Evolutionary conservation across 495 filamentous ascomycete genomes (phyloP), one percentile per base, ranked within the genome.

Genomic region (Lasiosphaeriaceae sp.): DNA sequence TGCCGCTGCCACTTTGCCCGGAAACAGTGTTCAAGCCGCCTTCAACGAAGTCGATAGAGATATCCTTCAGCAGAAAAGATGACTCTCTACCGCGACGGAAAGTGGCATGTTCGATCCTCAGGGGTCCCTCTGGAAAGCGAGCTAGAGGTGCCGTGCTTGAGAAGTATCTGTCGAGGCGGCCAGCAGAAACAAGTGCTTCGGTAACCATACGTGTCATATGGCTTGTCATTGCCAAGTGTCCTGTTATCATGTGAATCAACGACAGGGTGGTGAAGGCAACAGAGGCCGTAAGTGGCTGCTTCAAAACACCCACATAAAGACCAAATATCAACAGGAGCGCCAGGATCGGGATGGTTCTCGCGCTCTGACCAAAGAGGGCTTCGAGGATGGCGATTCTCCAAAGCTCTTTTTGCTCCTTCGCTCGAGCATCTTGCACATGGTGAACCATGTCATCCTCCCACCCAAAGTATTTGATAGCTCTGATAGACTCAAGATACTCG

Each of bases 1-100:
- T 89, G 3, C 86, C 86, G 20, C 81, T 80, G 0, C 86, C 86
- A 11, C 79, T 81, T 2, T 76, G 74, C 3, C 80, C 80, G 21
- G 73, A 76, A 1, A 83, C 62, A 0, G 82, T 76, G 47, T 80
- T 83, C 34, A 83, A 60, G 1, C 77, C 77, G 12, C 76, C 74
- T 20, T 77, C 72, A 34, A 74, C 72, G 51, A 82, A 83, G 50
- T 77, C 63, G 19, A 81, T 60, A 23, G 77, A 74, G 17, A 83
- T 57, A 50, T 77, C 68, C 17, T 71, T 70, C 20, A 83, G 66
- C 11, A 66, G 52, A 47, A 83, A 83, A 17, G 71, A 67, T 50
- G 73, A 69, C 37, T 70, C 69, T 47, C 76, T 69, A 37, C 71
- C 68, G 55, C 77, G 76, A 20, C 77, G 69, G 52, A 81, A 77